Conservation (phyloP, 176 grass and related monocot species). For the Triticum dicoccoides region DNA sequence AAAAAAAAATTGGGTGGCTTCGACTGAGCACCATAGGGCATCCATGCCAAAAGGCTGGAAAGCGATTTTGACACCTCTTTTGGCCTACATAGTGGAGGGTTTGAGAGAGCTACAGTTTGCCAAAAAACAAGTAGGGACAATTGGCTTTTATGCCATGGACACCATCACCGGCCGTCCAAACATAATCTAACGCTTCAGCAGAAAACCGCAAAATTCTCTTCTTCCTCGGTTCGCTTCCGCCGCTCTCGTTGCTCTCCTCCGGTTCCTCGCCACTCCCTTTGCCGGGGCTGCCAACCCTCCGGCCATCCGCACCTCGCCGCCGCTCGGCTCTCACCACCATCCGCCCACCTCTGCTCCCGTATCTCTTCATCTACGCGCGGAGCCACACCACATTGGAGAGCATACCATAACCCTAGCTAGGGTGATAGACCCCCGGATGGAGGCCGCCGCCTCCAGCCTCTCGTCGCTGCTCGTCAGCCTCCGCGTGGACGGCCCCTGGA, state of each 20-base stretch:
- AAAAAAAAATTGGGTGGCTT: too few species aligned
- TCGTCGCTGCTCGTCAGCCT: conserved; percentile 58
- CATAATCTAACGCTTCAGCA: background rate
- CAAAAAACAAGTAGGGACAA: too few species aligned
- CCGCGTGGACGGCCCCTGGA: conserved; percentile 61
- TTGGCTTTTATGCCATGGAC: background rate
- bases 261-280: background rate
- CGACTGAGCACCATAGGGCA: too few species aligned
- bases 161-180: background rate
- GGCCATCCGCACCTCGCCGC: background rate
- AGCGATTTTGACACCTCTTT: too few species aligned
- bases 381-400: background rate
- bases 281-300: background rate
- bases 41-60: too few species aligned
- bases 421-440: conserved; percentile 37
- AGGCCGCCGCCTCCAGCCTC: conserved; percentile 64
- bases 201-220: background rate
- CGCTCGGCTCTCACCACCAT: background rate
- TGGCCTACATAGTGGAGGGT: too few species aligned
- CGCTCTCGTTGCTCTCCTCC: background rate
- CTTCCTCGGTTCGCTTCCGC: background rate
- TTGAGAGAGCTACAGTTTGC: too few species aligned
- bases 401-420: conserved; percentile 35
- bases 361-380: background rate
- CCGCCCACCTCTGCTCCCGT: background rate